Evolutionary conservation across 2,329 filamentous ascomycete species (phyloP), one percentile per base, ranked within the genome.

Genomic region (Elsinoe necatrix): DNA sequence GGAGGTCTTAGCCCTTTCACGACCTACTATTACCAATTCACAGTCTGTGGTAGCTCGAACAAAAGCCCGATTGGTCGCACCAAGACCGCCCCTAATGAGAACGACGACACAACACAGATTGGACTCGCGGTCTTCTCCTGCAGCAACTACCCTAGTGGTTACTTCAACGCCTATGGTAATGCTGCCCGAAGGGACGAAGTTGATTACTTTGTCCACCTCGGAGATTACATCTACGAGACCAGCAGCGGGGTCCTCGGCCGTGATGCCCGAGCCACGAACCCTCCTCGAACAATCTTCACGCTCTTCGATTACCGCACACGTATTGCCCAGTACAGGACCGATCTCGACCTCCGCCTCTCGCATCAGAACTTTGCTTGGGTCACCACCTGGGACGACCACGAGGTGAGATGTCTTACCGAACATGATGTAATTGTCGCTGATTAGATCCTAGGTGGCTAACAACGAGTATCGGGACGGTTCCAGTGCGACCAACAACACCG

Each of bases 61-160:
- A 79, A 72, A 45, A 85, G 81, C 54, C 78, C 81, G 0, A 52
- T 87, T 21, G 85, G 85, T 12, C 75, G 82, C 11, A 89, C 85
- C 21, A 89, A 88, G 73, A 88, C 86, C 0, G 79, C 82, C 4
- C 85, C 86, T 2, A 67, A 70, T 2, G 72, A 75, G 14, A 72
- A 79, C n/a, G 80, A 85, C 55, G 73, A 80, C 23, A 77, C 84
- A 4, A 73, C 77, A 1, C 70, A 77, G 18, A 72, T 89, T 55
- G 80, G 75, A 37, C 73, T 89, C 55, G 85, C 84, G 1, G 78
- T 90, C 1, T 89, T 85, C 66, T 87, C 83, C 1, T 89, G 86
- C 73, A 78, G 75, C 62, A 89, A 87, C 68, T 87, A 77, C 62
- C 81, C 78, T 79, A 66, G 72, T 59, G 75, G 75, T 1, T 77